A percentile compares a stretch with the other conserved stretches of the same genome.
These are phyloP conservation scores for Suzukiozyma palmioleophila DNA, from an alignment of 1,139 yeast species.

Conservation along the genomic window DNA sequence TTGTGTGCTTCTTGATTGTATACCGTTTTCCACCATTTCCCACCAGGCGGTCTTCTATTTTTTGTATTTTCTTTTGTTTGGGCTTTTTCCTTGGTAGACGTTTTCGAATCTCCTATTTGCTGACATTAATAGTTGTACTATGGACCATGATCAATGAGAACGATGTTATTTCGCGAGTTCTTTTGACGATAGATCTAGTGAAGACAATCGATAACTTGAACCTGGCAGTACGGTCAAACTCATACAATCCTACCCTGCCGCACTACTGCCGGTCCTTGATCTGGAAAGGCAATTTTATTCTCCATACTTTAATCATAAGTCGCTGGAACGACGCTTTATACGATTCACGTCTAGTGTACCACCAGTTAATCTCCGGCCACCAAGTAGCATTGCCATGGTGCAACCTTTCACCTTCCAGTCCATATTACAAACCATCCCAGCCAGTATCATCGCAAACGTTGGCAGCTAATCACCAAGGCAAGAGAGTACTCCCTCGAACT, in stretches of 20 bases:
- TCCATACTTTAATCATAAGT: conserved; percentile 35
- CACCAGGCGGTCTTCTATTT: no score
- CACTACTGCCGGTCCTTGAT: conserved; percentile 30
- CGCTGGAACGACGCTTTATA: conserved; percentile 29
- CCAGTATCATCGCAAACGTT: not conserved
- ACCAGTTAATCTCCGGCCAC: conserved; percentile 25
- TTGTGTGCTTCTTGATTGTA: no score
- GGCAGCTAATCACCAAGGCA: not conserved
- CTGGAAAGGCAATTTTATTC: conserved; percentile 38
- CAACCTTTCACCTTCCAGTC: conserved; percentile 25
- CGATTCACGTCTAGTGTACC: conserved; percentile 34
- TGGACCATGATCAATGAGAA: conserved; percentile 27
- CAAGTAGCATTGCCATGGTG: conserved; percentile 42
- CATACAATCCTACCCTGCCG: conserved; percentile 21
- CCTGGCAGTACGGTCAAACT: conserved; percentile 29
- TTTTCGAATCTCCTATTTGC: no score
- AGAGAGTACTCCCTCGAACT: not conserved
- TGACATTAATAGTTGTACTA: not conserved
- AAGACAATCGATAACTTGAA: conserved; percentile 27
- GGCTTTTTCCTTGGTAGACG: no score
- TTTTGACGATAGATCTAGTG: conserved; percentile 35
- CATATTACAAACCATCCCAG: conserved; percentile 21
- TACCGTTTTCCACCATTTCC: no score
- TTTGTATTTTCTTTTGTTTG: no score
- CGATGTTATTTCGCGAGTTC: conserved; percentile 33